Percentiles rank a stretch among this genome's conserved stretches.
Conservation (phyloP, 1,139 yeast species). For the Magnusiomyces paraingens region DNA sequence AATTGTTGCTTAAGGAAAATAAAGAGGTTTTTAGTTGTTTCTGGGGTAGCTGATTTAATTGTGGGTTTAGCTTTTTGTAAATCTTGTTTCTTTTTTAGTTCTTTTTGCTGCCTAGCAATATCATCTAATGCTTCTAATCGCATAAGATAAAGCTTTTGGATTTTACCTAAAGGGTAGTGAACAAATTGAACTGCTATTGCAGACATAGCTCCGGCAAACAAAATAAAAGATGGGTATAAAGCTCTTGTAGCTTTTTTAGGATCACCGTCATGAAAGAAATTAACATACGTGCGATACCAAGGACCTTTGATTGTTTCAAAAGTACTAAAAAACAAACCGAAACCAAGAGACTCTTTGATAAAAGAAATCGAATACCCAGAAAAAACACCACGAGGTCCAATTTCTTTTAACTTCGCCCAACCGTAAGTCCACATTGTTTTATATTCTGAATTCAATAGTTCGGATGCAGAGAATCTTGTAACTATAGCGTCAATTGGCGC, state of each 20-base stretch:
- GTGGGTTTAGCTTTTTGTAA: constrained; percentile 11
- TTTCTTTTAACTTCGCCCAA: constrained; percentile 54
- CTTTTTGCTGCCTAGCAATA: constrained; percentile 13
- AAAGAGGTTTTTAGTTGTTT: not conserved
- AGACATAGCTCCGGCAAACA: constrained; percentile 87
- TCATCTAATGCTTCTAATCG: constrained; percentile 76
- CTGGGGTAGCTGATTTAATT: not conserved
- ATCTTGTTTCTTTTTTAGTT: constrained; percentile 14
- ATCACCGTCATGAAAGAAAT: constrained; percentile 16
- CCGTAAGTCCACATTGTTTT: constrained; percentile 76
- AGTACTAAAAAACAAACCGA: constrained; percentile 78
- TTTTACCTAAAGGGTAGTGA: constrained; percentile 75
- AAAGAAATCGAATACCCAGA: constrained; percentile 79
- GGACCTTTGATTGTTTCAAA: constrained; percentile 69
- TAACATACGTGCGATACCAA: constrained; percentile 12
- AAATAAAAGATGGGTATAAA: constrained; percentile 61
- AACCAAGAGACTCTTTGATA: constrained; percentile 75
- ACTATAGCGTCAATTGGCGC: constrained; percentile 92
- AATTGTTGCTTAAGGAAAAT: not conserved
- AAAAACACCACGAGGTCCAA: constrained; percentile 80
- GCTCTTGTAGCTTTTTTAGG: constrained; percentile 35
- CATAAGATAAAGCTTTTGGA: constrained; percentile 74
- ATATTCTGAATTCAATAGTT: constrained; percentile 61
- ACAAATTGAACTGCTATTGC: constrained; percentile 69
- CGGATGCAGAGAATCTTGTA: constrained; percentile 71